Conservation (phyloP, 148 eudicot species). For the Nepenthes mirabilis region DNA sequence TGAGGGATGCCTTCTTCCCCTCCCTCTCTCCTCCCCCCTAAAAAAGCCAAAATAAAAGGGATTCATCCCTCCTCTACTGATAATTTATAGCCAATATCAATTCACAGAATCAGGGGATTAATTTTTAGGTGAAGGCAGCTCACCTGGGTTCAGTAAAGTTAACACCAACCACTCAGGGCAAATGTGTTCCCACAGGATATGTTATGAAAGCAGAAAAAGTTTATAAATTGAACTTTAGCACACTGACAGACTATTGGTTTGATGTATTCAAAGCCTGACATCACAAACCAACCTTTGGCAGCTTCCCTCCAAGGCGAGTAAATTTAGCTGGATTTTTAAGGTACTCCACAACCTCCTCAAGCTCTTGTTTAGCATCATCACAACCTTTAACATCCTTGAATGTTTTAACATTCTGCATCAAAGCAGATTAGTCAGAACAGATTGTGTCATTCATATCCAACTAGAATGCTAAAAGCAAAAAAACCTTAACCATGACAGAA, state of each 20-base stretch:
- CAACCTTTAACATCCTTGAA: constrained; percentile 98
- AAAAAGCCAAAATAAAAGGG: no score
- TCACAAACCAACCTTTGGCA: constrained; percentile 74
- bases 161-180: no score
- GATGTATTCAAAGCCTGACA: neutral
- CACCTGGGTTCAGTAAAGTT: no score
- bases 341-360: constrained; percentile 98
- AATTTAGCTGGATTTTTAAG: constrained; percentile 82
- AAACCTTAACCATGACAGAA: neutral
- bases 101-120: no score
- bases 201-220: no score
- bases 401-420: constrained; percentile 78
- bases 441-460: neutral
- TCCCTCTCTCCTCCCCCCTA: no score
- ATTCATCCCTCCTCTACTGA: no score
- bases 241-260: neutral
- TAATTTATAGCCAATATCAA: no score
- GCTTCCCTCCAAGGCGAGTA: constrained; percentile 94
- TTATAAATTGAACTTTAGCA: neutral
- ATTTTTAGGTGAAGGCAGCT: no score
- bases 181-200: no score
- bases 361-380: constrained; percentile 99
- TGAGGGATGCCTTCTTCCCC: no score
- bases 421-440: constrained; percentile 8
- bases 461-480: neutral